Evolutionary conservation across 2,329 filamentous ascomycete species (phyloP).

Genomic region (Ceratocystis papillata): DNA sequence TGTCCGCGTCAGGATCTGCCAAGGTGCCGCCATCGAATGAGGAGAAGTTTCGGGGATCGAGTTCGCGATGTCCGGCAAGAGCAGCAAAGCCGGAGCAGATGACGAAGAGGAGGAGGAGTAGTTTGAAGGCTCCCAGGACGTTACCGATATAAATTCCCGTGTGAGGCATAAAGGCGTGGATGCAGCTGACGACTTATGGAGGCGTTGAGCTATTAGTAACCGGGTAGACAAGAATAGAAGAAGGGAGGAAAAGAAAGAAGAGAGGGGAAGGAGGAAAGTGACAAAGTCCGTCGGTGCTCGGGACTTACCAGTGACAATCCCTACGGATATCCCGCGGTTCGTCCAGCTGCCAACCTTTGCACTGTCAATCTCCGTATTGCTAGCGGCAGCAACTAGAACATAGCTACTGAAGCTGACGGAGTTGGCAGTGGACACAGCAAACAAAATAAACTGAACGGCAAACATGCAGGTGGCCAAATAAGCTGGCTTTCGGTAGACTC

Average conservation of each 20-base stretch:
- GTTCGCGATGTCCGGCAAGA: slow-evolving; percentile 39
- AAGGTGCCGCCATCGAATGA: slow-evolving; percentile 36
- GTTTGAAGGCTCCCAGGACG: slow-evolving; percentile 49
- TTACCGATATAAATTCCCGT: slow-evolving; percentile 51
- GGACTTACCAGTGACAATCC: slow-evolving; percentile 36
- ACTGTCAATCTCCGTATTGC: slow-evolving; percentile 37
- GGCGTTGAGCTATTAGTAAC: not conserved
- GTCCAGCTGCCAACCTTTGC: slow-evolving; percentile 42
- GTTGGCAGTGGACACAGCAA: slow-evolving; percentile 51
- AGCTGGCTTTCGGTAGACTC: slow-evolving; percentile 41
- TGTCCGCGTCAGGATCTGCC: no score
- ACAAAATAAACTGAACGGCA: slow-evolving; percentile 49
- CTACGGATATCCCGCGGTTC: slow-evolving; percentile 46
- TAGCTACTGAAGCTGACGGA: slow-evolving; percentile 49
- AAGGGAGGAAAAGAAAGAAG: not conserved
- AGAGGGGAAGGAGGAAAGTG: not conserved
- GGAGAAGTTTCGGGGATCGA: slow-evolving; percentile 47
- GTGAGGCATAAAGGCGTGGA: slow-evolving; percentile 45
- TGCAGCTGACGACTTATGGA: slow-evolving; percentile 16
- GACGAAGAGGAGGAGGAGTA: slow-evolving; percentile 49
- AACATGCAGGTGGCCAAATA: slow-evolving; percentile 51
- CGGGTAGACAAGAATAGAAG: not conserved
- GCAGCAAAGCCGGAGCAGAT: slow-evolving; percentile 51
- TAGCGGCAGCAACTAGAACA: slow-evolving; percentile 42
- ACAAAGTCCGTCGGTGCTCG: not conserved